Conservation (phyloP, 2,329 filamentous ascomycete genomes). For the Pseudogymnoascus sp. region DNA sequence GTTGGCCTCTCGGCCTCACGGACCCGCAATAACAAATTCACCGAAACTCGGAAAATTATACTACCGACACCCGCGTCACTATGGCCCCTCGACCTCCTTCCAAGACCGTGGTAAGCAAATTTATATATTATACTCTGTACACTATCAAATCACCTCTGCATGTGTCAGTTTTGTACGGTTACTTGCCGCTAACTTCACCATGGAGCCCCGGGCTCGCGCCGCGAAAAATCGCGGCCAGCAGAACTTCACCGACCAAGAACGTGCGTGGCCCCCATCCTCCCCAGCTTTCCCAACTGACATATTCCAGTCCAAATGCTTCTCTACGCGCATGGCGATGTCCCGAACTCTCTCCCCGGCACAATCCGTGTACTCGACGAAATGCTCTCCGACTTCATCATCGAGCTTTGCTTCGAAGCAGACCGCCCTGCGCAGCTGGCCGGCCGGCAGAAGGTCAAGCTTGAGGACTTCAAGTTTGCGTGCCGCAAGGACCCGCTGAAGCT, state of each 20-base stretch:
- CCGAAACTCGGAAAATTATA: neutral
- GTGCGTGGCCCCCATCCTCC: constrained; percentile 39
- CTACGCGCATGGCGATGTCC: constrained; percentile 72
- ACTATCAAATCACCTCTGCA: neutral
- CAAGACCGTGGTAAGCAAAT: neutral
- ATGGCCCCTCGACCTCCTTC: neutral
- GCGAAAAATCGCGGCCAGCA: constrained; percentile 77
- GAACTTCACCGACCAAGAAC: constrained; percentile 66
- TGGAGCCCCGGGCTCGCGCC: constrained; percentile 70
- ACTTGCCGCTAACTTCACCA: constrained; percentile 26
- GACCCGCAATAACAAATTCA: constrained; percentile 8
- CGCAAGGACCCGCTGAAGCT: constrained; percentile 77
- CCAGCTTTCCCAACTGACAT: constrained; percentile 16
- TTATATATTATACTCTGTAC: neutral
- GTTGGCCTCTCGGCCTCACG: neutral
- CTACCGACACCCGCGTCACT: neutral
- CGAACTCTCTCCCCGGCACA: constrained; percentile 72
- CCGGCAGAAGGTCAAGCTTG: constrained; percentile 94
- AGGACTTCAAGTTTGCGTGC: constrained; percentile 94
- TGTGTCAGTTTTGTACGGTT: neutral
- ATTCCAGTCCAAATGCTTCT: constrained; percentile 62
- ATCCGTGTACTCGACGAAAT: constrained; percentile 88
- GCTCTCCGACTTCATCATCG: constrained; percentile 91
- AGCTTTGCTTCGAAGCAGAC: constrained; percentile 83
- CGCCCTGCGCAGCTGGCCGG: constrained; percentile 77